Base-by-base conservation (phyloP, 1,139 yeast genomes). In the Pichia sp. region DNA sequence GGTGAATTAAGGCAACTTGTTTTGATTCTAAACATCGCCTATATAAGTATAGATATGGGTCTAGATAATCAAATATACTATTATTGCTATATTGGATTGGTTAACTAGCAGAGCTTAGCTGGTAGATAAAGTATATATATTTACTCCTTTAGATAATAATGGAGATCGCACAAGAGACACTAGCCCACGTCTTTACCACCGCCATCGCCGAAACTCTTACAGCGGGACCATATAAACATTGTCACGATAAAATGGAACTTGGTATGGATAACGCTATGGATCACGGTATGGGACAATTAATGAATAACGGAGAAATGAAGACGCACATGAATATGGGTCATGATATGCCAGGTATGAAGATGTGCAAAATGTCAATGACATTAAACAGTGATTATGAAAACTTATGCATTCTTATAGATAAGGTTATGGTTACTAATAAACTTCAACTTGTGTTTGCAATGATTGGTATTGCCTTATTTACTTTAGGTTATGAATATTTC, bases 301-400 rank as follows among this genome's bases (percentile, higher is more conserved):
- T 28, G 31, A 16, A 21, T 15, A 28, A 28, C 21, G 13, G 16
- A 21, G 9, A 28, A 16, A 16, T 18, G 21, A 10, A 18, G 9
- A 28, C 6, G 21, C 11, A 18, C 9, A 18, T 2, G 11, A 6
- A 16, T n/a, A 24, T 50, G 52, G 50, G 50, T 16, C 47, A 43
- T 22, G 53, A 51, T 10, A 51, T 49, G 55, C 46, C 48, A 9
- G 51, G 45, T 19, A 45, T 48, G 53, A 51, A 47, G 20, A 56
- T 53, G 59, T 60, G 64, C 38, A 50, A 52, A 25, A 59, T 59
- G 63, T 51, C 60, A 5, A 61, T 61, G 65, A 46, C 56, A 9
- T 41, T 61, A 30, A 61, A 57, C 14, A 48, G 56, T 15, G 61
- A 60, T 31, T 61, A 60, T 41, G 47, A 59, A 37, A 53, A 61